Conservation (phyloP, 257 asterid species). For the Solanum chmielewskii region DNA sequence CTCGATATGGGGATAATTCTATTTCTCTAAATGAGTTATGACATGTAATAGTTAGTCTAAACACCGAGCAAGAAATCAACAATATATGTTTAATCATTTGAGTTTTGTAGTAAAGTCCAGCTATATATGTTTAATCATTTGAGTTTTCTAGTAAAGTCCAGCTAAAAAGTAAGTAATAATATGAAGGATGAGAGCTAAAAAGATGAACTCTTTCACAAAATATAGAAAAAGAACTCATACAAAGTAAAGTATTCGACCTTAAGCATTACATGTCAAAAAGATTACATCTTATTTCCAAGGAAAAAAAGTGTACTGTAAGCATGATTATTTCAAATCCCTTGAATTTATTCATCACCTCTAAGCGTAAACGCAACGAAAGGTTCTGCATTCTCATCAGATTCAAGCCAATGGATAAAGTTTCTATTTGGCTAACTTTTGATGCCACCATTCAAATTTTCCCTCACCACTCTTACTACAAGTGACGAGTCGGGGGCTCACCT, state of each 20-base stretch:
- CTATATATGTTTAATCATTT: background rate
- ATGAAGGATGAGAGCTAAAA: background rate
- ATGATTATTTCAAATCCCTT: background rate
- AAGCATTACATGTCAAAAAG: background rate
- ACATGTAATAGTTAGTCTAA: no score
- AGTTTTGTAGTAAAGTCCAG: background rate
- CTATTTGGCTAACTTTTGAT: background rate
- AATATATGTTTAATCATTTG: background rate
- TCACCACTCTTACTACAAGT: background rate
- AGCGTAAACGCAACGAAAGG: background rate
- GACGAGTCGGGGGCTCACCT: constrained; percentile 4
- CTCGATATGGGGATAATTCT: background rate
- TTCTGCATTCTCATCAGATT: background rate
- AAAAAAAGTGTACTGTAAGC: background rate
- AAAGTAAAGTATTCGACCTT: background rate
- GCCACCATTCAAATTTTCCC: background rate
- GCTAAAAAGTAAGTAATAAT: background rate
- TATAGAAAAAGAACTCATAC: background rate
- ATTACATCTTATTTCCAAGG: background rate
- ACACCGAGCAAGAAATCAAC: no score
- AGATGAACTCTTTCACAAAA: background rate
- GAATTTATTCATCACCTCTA: background rate
- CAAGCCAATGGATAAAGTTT: background rate
- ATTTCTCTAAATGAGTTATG: rapidly evolving
- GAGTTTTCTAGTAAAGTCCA: background rate